These are phyloP conservation scores for Hebeloma cylindrosporum DNA, from an alignment of 768 basidiomycete species.

Conservation along the genomic window DNA sequence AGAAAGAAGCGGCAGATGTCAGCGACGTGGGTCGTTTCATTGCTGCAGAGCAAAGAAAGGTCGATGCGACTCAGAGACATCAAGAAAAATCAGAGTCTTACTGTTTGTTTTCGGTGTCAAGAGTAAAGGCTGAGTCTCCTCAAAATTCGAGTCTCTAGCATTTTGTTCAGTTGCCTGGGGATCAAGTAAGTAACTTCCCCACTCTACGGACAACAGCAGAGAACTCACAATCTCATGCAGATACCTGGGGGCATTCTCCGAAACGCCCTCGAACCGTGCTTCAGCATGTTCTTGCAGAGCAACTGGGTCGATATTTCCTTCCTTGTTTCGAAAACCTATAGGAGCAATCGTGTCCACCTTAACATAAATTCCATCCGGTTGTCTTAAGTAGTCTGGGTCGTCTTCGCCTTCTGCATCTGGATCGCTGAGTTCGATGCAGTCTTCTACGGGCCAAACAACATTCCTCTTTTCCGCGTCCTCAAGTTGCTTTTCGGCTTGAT, in stretches of 20 bases:
- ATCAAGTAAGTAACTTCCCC: not conserved
- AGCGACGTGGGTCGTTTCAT: slow-evolving; percentile 2
- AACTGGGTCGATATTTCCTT: slow-evolving; percentile 53
- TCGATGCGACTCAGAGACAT: not conserved
- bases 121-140: slow-evolving; percentile 51
- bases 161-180: slow-evolving; percentile 16
- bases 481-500: slow-evolving; percentile 59
- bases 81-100: slow-evolving; percentile 1
- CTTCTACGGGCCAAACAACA: slow-evolving; percentile 64
- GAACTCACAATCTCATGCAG: slow-evolving; percentile 56
- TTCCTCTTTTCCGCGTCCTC: slow-evolving; percentile 62
- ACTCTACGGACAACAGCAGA: not conserved
- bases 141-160: slow-evolving; percentile 28
- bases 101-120: slow-evolving; percentile 15
- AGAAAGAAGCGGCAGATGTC: slow-evolving; percentile 14
- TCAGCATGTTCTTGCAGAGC: slow-evolving; percentile 36
- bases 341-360: slow-evolving; percentile 36
- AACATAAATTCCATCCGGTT: slow-evolving; percentile 37
- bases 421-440: slow-evolving; percentile 42
- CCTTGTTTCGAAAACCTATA: slow-evolving; percentile 56
- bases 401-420: slow-evolving; percentile 62
- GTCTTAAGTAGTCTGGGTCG: slow-evolving; percentile 44
- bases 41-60: too few relatives aligned
- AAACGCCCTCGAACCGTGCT: slow-evolving; percentile 49
- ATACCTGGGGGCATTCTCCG: slow-evolving; percentile 50